phyloP scores from a whole-genome alignment of 768 basidiomycete species.

The Boletus edulis region DNA sequence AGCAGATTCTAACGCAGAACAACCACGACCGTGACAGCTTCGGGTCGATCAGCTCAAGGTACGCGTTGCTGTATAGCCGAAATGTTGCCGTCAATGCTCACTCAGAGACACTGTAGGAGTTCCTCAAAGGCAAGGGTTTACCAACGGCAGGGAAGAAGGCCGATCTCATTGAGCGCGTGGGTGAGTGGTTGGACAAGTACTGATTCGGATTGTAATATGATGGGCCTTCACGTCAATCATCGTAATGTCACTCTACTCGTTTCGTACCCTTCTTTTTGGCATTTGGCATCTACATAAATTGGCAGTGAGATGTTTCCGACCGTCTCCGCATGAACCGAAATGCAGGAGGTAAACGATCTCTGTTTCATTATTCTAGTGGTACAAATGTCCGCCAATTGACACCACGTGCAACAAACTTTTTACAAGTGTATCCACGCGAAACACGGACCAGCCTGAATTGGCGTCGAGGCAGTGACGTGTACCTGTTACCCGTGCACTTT shows the following conservation, averaged over 20 bases:
- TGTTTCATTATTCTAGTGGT: too few relatives aligned
- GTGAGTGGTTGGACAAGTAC: conserved; percentile 54
- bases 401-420: background rate
- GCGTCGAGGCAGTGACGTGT: too few relatives aligned
- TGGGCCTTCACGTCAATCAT: background rate
- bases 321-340: background rate
- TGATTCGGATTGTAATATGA: conserved; percentile 3
- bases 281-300: too few relatives aligned
- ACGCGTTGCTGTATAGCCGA: conserved; percentile 10
- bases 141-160: conserved; percentile 67
- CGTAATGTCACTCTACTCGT: too few relatives aligned
- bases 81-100: background rate
- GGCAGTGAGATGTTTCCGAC: too few relatives aligned
- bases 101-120: conserved; percentile 47
- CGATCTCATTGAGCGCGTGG: conserved; percentile 65
- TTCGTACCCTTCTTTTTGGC: too few relatives aligned
- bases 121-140: conserved; percentile 65
- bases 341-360: too few relatives aligned
- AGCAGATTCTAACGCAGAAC: conserved; percentile 1
- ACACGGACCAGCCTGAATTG: background rate
- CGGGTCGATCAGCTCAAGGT: conserved; percentile 81
- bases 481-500: too few relatives aligned
- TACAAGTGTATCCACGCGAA: background rate
- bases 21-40: conserved; percentile 44
- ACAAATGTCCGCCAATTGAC: too few relatives aligned